Evolutionary conservation across 2,329 filamentous ascomycete genomes (phyloP), one percentile per base, ranked within the genome.

Genomic region (Fusarium drepaniforme): DNA sequence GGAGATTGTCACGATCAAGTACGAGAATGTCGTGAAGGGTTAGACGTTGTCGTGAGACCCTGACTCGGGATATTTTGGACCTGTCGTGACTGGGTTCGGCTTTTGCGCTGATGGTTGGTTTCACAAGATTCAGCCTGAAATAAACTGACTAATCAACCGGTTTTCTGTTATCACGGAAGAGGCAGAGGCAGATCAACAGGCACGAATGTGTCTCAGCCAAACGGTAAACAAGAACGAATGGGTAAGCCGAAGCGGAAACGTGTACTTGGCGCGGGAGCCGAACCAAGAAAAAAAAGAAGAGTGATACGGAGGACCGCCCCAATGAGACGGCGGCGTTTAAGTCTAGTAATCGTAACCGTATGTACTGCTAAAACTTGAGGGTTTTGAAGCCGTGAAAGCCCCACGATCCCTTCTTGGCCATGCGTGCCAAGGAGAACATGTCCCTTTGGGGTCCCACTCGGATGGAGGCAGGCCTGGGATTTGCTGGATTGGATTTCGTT

Each of bases 301-400:
- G 23, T 49, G 44, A 49, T 25, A 57, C 40, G 42, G 35, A 58
- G 35, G 58, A 38, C 69, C 23, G 65, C 66, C 42, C 74, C 74
- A 77, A 77, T 75, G 57, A 73, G 64, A 77, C 42, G 53, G 67
- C 57, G 51, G 74, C 72, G 72, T 62, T 68, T 74, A 44, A 21
- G 42, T 23, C 42, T 23, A 53, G 49, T 53, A 74, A 64, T 28
- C 18, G 44, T 30, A 33, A 46, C 58, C 38, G 13, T 60, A 33
- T 33, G 30, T 33, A 33, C 30, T 33, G 30, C 30, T 33, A 35
- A 35, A 42, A 58, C 8, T 12, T 33, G 28, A 33, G 28, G 35
- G 16, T 57, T 35, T 35, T 57, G 53, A 71, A 53, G 11, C 30
- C 21, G 35, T 37, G 28, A 35, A 33, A 33, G 23, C 57, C 64